phyloP scores from a whole-genome alignment of 2,329 filamentous ascomycete genomes.

The Aspergillus luchuensis region DNA sequence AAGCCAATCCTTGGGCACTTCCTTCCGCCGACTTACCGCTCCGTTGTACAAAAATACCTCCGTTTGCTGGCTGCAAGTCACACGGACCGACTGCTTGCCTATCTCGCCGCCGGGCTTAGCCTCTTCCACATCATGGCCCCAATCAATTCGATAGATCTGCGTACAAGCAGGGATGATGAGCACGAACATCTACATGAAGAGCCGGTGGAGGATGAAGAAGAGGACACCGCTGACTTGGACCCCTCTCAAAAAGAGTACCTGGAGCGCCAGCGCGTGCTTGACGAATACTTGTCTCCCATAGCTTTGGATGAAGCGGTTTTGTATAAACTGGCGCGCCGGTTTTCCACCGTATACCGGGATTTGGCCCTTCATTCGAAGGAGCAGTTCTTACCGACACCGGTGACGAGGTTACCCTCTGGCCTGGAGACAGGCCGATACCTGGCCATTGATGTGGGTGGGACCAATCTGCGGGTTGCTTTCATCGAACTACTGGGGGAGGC shows the following conservation, averaged over 20 bases:
- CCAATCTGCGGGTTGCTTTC: slow-evolving; percentile 59
- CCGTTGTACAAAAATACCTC: slow-evolving; percentile 9
- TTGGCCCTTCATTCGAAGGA: slow-evolving; percentile 49
- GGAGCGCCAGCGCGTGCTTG: slow-evolving; percentile 38
- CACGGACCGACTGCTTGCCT: slow-evolving; percentile 11
- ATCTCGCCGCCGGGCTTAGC: slow-evolving; percentile 1
- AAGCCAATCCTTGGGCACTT: slow-evolving; percentile 11
- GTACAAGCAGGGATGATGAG: slow-evolving; percentile 32
- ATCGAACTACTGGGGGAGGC: slow-evolving; percentile 54
- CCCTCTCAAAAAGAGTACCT: slow-evolving; percentile 31
- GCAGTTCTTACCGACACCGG: slow-evolving; percentile 52
- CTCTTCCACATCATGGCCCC: slow-evolving; percentile 27
- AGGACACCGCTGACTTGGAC: slow-evolving; percentile 37
- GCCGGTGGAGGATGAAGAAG: slow-evolving; percentile 36
- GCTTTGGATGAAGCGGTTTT: slow-evolving; percentile 44
- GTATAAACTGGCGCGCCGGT: slow-evolving; percentile 50
- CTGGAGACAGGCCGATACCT: slow-evolving; percentile 58
- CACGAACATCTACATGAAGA: slow-evolving; percentile 33
- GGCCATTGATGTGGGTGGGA: slow-evolving; percentile 60
- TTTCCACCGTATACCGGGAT: slow-evolving; percentile 48
- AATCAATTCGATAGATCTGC: slow-evolving; percentile 25
- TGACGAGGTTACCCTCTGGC: slow-evolving; percentile 51
- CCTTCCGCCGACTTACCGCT: slow-evolving; percentile 1
- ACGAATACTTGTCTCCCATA: slow-evolving; percentile 46
- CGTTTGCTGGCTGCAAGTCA: slow-evolving; percentile 11